A percentile compares a stretch with the other conserved stretches of the same genome.
Conservation (phyloP, 2,329 filamentous ascomycete genomes). For the Fusarium subglutinans region DNA sequence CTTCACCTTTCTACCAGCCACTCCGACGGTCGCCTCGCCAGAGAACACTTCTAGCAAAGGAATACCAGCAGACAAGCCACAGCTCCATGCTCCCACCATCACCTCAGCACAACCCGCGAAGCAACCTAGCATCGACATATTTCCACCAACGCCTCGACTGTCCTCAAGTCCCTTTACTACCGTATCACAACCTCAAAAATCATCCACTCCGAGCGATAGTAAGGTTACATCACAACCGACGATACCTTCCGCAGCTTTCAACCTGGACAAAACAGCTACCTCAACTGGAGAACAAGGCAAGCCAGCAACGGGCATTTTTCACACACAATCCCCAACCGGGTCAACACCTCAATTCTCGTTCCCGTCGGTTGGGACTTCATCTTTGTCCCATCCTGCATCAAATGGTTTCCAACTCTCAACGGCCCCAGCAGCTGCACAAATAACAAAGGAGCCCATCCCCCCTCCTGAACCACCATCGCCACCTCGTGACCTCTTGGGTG, state of each 20-base stretch:
- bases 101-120: constrained; percentile 2
- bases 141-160: constrained; percentile 29
- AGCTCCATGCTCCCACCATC: background rate
- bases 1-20: constrained; percentile 12
- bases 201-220: background rate
- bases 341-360: constrained; percentile 20
- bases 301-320: constrained; percentile 1
- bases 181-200: constrained; percentile 8
- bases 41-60: background rate
- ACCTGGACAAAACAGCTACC: background rate
- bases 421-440: background rate
- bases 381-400: background rate
- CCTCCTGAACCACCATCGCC: constrained; percentile 18
- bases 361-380: constrained; percentile 5
- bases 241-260: background rate
- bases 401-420: constrained; percentile 3
- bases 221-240: background rate
- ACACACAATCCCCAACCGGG: background rate
- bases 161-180: constrained; percentile 13
- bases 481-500: constrained; percentile 55
- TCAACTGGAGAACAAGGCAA: background rate
- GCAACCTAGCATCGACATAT: constrained; percentile 17
- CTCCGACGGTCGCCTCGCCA: background rate
- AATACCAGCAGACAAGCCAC: background rate
- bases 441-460: constrained; percentile 6